A percentile compares a stretch with the other conserved stretches of the same genome.
These are phyloP conservation scores for Ulota crispa DNA, from an alignment of 225 moss, liverwort and hornwort species.

Conservation along the genomic window DNA sequence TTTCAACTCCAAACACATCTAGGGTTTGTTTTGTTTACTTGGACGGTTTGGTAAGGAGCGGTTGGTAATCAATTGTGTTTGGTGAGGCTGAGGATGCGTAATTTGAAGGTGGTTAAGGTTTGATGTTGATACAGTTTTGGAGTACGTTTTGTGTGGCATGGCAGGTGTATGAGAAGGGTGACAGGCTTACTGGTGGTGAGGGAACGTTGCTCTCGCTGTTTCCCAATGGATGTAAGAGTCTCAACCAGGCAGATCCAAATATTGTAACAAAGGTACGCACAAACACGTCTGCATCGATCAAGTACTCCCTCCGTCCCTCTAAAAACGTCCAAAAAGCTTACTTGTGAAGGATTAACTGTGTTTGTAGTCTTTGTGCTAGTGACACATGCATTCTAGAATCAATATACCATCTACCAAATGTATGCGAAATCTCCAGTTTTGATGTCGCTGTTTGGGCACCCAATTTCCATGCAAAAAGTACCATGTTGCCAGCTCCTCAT, in stretches of 20 bases:
- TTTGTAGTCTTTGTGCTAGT: too few relatives aligned
- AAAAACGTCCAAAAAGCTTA: too few relatives aligned
- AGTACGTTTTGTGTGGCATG: constrained; percentile 17
- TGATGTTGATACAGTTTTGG: not conserved
- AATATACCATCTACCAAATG: too few relatives aligned
- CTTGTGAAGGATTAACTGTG: too few relatives aligned
- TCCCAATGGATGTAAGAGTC: constrained; percentile 59
- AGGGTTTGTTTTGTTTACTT: not conserved
- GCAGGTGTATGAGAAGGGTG: constrained; percentile 57
- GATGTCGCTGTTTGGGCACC: too few relatives aligned
- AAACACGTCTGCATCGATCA: not conserved
- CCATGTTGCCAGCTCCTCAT: too few relatives aligned
- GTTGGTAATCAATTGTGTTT: not conserved
- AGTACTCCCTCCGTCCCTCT: too few relatives aligned
- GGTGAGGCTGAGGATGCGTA: not conserved
- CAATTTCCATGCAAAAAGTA: too few relatives aligned
- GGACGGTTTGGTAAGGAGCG: not conserved
- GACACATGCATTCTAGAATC: too few relatives aligned
- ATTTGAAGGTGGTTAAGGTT: not conserved
- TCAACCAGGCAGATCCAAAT: constrained; percentile 39
- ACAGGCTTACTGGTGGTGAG: constrained; percentile 44
- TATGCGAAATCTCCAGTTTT: too few relatives aligned
- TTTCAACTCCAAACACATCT: not conserved
- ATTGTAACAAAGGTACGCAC: constrained; percentile 46
- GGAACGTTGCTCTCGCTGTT: constrained; percentile 56